Evolutionary conservation across 2,329 filamentous ascomycete genomes (phyloP), one percentile per base, ranked within the genome.

Genomic region (Emericellopsis cladophorae): DNA sequence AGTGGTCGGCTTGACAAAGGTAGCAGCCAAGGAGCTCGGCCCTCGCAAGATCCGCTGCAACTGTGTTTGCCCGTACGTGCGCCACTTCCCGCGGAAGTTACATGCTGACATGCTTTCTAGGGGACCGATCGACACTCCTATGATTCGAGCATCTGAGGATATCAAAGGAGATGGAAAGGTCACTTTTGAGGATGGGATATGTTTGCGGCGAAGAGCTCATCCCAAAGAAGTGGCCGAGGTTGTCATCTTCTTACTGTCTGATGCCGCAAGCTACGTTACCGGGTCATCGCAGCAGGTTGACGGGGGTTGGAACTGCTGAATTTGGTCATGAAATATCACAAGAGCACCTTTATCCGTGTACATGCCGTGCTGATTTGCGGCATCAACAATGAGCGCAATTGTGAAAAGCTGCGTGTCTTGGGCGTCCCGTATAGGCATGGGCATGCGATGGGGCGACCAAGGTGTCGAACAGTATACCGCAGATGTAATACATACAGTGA

Each of bases 121-220:
- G 4, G 55, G 55, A 5, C 47, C 48, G 8, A 55, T 58, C n/a
- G 49, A 53, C 18, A 58, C 55, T 1, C 55, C 55, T 3, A 54
- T 55, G 53, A 40, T 51, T 11, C 39, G 44, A 35, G 37, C 45
- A 2, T 36, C 40, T 7, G 26, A 42, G 36, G 40, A 42, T 6
- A 44, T 43, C 4, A 36, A 40, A 7, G 41, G 32, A 4, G 42
- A 38, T 7, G 46, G 42, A 10, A 42, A 47, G n/a, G 42, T 39
- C 16, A 46, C 46, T 36, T 42, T 48, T 7, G 29, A 36, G 1
- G 41, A 42, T 1, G 42, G 47, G 15, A 40, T 50, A 7, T 48
- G 46, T 1, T 40, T 54, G 31, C 44, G 44, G 36, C 44, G 54
- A 23, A 44, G 42, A 6, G 54, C 50, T 2, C 29, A 44, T 26